Evolutionary conservation across 805 yeast species (phyloP), one percentile per base, ranked within the genome.

Genomic region (Candida qinlingensis): DNA sequence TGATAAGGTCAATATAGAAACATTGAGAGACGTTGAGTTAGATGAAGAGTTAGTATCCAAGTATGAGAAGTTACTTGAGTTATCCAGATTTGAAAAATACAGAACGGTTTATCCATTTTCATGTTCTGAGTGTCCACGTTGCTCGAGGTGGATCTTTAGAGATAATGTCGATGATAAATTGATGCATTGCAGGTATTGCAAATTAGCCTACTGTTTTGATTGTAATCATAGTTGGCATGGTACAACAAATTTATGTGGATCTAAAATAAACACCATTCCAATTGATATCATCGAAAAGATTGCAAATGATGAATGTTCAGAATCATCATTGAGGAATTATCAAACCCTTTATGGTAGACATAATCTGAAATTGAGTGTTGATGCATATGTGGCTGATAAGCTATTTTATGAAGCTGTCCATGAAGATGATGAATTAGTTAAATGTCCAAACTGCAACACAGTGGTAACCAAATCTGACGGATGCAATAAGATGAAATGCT

Each of bases 221-320:
- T 82, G 87, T 60, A 61, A 70, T 6, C 81, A 74, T 53, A 76
- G 85, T 4, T 81, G 83, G 81, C 87, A 82, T 61, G 84, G 85
- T 1, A 66, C 68, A 12, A 68, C 66, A 44, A 74, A 74, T 49
- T 58, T 58, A 29, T 82, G 87, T 59, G 69, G 71, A 6, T 60
- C 45, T 57, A 64, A 56, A 45, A 57, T 58, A 50, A 67, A 51
- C 51, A 59, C 44, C 57, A 71, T 52, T 3, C 57, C 54, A 7
- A 56, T 57, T 5, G 66, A 65, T 49, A 53, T 77, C 0, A 31
- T 55, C n/a, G 49, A 49, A 11, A 25, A 36, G 4, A 30, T 57
- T 31, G 33, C 51, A 1, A 62, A 65, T 10, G 54, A 59, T 1
- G 48, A 53, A 0, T 55, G 58, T 2, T 66, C 71, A 55, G 59